Percentiles rank a stretch among this genome's conserved stretches.
Conservation (phyloP, 495 filamentous ascomycete genomes). For the Trichoderma orchidacearum region DNA sequence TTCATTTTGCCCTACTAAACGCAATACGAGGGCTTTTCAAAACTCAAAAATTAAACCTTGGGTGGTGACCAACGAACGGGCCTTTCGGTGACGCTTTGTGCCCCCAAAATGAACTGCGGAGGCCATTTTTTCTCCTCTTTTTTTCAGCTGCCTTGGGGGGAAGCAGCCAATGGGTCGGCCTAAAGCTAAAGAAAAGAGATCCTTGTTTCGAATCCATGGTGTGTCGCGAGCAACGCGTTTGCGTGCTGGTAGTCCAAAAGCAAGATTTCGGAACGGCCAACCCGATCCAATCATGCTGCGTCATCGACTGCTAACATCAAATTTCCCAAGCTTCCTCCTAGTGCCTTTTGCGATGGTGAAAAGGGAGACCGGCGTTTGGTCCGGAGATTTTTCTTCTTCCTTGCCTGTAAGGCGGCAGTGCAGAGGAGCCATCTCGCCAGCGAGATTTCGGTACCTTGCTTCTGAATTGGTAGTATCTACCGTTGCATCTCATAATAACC, state of each 20-base stretch:
- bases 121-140: too few species aligned
- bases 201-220: background rate
- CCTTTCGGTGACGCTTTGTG: too few species aligned
- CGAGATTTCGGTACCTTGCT: background rate
- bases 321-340: too few species aligned
- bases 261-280: background rate
- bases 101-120: too few species aligned
- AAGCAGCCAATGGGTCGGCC: background rate
- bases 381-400: background rate
- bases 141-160: too few species aligned
- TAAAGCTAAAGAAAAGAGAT: background rate
- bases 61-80: too few species aligned
- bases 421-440: background rate
- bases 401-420: background rate
- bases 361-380: background rate
- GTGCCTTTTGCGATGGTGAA: background rate
- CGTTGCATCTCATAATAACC: background rate
- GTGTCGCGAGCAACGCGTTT: background rate
- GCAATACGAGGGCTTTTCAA: too few species aligned
- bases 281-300: background rate
- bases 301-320: background rate
- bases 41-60: too few species aligned
- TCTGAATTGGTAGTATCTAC: background rate
- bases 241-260: background rate
- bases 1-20: too few species aligned